Evolutionary conservation across 148 eudicot genomes (phyloP).

Genomic region (Pharnaceum exiguum): DNA sequence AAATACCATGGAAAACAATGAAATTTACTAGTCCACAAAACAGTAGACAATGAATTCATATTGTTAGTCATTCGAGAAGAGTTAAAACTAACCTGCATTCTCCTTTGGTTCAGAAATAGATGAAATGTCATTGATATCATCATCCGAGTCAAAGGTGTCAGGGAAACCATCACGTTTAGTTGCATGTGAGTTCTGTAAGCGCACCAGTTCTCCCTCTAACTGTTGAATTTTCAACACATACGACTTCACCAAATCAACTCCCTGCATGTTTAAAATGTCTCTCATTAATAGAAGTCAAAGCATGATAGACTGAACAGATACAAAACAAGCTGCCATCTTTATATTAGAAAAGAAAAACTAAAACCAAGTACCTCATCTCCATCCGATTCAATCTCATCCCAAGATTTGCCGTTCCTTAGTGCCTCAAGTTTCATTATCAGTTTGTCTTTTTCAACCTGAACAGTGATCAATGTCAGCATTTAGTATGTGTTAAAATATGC

Average conservation of each 20-base stretch:
- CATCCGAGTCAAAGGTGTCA: constrained; percentile 52
- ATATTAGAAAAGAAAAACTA: neutral
- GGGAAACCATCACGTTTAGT: constrained; percentile 34
- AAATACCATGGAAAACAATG: neutral
- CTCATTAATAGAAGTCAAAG: neutral
- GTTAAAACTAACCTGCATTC: constrained; percentile 26
- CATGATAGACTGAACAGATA: no score
- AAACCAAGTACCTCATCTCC: constrained; percentile 45
- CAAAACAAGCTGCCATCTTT: no score
- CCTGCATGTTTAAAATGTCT: constrained; percentile 32
- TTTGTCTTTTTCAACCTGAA: constrained; percentile 81
- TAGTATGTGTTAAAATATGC: neutral
- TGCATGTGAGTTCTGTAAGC: constrained; percentile 34
- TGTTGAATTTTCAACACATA: constrained; percentile 76
- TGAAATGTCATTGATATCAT: constrained; percentile 38
- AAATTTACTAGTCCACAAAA: neutral
- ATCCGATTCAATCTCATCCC: constrained; percentile 66
- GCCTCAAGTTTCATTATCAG: constrained; percentile 74
- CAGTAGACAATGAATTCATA: neutral
- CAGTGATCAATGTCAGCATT: neutral
- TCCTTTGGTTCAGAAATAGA: constrained; percentile 44
- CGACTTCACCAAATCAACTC: constrained; percentile 55
- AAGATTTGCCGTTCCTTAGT: constrained; percentile 62
- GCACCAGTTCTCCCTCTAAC: constrained; percentile 64
- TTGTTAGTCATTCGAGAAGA: neutral